Percentiles rank a stretch among this genome's conserved stretches.
Evolutionary conservation across 176 grass and related monocot species (phyloP).

Genomic region (Oryza meyeriana): DNA sequence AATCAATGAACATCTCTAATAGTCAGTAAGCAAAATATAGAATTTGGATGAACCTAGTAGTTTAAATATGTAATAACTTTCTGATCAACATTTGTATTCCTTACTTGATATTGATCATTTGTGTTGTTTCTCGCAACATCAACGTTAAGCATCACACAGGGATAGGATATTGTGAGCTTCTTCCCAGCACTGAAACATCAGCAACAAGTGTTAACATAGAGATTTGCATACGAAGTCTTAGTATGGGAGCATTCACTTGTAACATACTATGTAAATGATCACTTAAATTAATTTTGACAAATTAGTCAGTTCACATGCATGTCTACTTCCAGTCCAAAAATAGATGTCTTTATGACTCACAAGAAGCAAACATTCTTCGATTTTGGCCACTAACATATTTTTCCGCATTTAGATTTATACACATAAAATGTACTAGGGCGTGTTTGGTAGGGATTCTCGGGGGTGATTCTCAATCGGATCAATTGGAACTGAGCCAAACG

Average conservation of each 20-base stretch:
- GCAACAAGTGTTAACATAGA: slow-evolving; percentile 29
- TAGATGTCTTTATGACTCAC: neutral
- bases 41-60: slow-evolving; percentile 6
- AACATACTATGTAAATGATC: neutral
- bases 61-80: slow-evolving; percentile 25
- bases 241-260: slow-evolving; percentile 12
- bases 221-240: slow-evolving; percentile 7
- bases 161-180: slow-evolving; percentile 91
- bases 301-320: neutral
- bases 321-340: slow-evolving; percentile 19
- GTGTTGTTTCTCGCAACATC: slow-evolving; percentile 95
- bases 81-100: slow-evolving; percentile 29
- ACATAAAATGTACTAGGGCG: no score
- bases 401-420: neutral
- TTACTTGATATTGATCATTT: slow-evolving; percentile 97
- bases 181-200: slow-evolving; percentile 73
- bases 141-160: slow-evolving; percentile 96
- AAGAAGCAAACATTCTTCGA: neutral
- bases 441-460: no score
- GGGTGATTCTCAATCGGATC: no score
- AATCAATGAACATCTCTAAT: neutral
- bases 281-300: neutral
- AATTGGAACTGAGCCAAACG: no score
- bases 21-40: slow-evolving; percentile 16
- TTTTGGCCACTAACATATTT: slow-evolving; percentile 7